These are phyloP conservation scores for Phytophthora pini DNA, from an alignment of 352 stramenopile genomes.

Conservation along the genomic window DNA sequence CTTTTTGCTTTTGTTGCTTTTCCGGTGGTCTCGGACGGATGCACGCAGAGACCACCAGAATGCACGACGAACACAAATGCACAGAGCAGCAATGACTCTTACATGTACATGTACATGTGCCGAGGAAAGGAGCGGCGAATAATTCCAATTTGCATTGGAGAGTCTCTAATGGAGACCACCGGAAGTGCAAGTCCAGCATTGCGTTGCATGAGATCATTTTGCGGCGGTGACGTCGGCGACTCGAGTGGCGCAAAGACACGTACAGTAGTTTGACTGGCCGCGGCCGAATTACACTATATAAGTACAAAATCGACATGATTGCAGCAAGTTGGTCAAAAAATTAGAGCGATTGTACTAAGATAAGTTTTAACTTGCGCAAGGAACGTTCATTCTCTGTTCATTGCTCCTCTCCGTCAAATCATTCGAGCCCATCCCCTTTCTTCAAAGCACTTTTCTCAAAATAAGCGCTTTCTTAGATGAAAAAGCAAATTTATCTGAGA, in stretches of 20 bases:
- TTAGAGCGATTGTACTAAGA: background rate
- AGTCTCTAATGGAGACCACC: constrained; percentile 2
- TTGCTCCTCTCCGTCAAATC: background rate
- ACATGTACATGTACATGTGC: no score
- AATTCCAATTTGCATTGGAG: background rate
- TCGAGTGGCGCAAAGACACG: background rate
- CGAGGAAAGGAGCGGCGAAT: no score
- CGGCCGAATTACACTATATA: no score
- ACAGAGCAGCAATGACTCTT: background rate
- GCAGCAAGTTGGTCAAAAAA: background rate
- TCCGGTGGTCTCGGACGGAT: no score
- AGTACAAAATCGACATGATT: no score
- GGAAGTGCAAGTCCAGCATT: constrained; percentile 27
- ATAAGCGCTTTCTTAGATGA: background rate
- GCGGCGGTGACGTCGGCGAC: background rate
- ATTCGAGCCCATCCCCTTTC: constrained; percentile 5
- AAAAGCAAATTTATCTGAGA: background rate
- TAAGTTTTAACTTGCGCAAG: background rate
- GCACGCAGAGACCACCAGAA: constrained; percentile 20
- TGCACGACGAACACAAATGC: background rate
- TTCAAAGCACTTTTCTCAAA: constrained; percentile 4
- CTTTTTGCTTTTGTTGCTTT: no score
- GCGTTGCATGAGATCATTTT: constrained; percentile 5
- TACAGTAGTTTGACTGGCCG: no score
- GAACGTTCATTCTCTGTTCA: constrained; percentile 3